These are phyloP conservation scores for Coemansia asiatica DNA, from an alignment of 192 early-diverging fungal species.

Conservation along the genomic window DNA sequence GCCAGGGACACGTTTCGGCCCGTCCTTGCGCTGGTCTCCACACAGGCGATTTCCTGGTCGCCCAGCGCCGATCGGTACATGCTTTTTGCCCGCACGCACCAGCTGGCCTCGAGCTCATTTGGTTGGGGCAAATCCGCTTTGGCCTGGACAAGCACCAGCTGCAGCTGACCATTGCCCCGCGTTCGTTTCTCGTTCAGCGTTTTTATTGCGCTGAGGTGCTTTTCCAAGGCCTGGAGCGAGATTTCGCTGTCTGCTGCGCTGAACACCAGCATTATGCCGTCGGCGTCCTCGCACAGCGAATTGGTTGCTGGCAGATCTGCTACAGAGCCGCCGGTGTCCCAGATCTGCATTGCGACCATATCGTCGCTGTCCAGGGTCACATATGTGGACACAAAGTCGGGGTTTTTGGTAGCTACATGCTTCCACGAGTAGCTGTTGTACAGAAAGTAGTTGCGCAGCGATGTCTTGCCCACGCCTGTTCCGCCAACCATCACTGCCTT, in stretches of 20 bases:
- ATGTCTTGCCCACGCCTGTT: slow-evolving; percentile 39
- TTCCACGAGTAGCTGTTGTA: slow-evolving; percentile 36
- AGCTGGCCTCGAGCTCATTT: background rate
- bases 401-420: slow-evolving; percentile 26
- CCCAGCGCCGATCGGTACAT: slow-evolving; percentile 16
- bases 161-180: background rate
- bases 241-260: slow-evolving; percentile 11
- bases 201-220: slow-evolving; percentile 9
- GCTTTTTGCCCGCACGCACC: slow-evolving; percentile 11
- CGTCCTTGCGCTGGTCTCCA: slow-evolving; percentile 37
- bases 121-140: slow-evolving; percentile 20
- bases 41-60: slow-evolving; percentile 13
- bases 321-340: slow-evolving; percentile 40
- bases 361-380: slow-evolving; percentile 18
- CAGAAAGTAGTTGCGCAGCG: slow-evolving; percentile 46
- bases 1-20: slow-evolving; percentile 28
- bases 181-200: background rate
- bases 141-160: slow-evolving; percentile 24
- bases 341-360: slow-evolving; percentile 43
- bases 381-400: slow-evolving; percentile 51
- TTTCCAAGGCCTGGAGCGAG: slow-evolving; percentile 14
- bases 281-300: slow-evolving; percentile 43
- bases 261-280: slow-evolving; percentile 39
- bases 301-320: slow-evolving; percentile 16
- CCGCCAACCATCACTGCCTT: slow-evolving; percentile 48